Base-by-base conservation (phyloP, 202 grass and related monocot species). In the Zoysia matrella region DNA sequence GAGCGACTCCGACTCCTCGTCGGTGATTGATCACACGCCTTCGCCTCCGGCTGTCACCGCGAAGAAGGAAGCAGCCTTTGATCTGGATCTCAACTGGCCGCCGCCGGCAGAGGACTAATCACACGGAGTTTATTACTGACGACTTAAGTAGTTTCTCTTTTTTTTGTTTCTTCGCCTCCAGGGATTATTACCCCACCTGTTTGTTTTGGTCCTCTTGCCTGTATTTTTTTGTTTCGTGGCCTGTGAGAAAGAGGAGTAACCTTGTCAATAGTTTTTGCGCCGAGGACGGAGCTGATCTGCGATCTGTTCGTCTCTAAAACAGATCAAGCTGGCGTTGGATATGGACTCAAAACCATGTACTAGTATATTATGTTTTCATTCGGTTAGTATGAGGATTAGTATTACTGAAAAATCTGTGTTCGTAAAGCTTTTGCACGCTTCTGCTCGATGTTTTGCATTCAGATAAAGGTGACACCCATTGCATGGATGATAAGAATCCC, bases 71-170 rank as follows among this genome's bases (percentile, higher is more conserved):
- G 67, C 45, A 1, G 36, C 47, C 11, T 89, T 95, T 18, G 90
- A 95, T 49, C 87, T 95, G 87, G 92, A 95, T 92, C 90, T 95
- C 49, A 95, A 95, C 82, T 8, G 80, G 58, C 92, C 92, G 39
- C 92, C 92, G 69, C 85, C 92, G 73, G 73, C 65, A 43, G 90
- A 95, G 79, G 70, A 78, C 60, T 94, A 94, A 83, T 12, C 62
- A 9, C 16, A 2, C 9, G 42, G 71, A 71, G 71, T 66, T 85
- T 81, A 81, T 80, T 76, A 70, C 51, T 8, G 75, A 80, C 57
- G 80, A 80, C 70, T 82, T 45, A 5, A 22, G 50, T 80, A 83
- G 79, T 53, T 90, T 86, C 36, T 69, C 14, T 51, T 70, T 63
- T 73, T 39, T 86, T 72, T 51, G 57, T 22, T 5, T 63, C 67